Evolutionary conservation across 352 stramenopile species (phyloP).

Genomic region (Phytopythium ostracodes): DNA sequence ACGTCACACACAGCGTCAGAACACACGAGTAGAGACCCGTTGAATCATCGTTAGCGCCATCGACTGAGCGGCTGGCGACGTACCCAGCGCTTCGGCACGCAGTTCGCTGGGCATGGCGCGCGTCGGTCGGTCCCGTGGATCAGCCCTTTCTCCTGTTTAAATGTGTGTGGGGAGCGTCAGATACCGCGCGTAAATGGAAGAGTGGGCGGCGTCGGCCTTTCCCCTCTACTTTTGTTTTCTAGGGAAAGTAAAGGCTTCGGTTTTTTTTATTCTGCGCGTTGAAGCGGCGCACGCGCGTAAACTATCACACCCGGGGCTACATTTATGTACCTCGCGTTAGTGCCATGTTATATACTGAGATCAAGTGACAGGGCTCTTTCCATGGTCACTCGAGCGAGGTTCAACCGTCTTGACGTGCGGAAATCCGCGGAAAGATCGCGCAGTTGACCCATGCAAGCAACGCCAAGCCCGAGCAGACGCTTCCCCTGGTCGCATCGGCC

Average conservation of each 20-base stretch:
- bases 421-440: background rate
- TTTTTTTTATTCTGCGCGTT: background rate
- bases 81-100: background rate
- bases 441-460: too few species aligned
- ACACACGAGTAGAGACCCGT: too few species aligned
- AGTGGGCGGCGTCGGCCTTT: background rate
- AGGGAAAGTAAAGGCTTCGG: background rate
- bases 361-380: background rate
- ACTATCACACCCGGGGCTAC: too few species aligned
- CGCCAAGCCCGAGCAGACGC: too few species aligned
- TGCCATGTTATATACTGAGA: background rate
- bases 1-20: too few species aligned
- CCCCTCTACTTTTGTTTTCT: background rate
- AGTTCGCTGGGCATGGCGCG: slow-evolving; percentile 3
- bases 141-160: background rate
- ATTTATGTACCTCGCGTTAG: background rate
- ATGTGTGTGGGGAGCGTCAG: too few species aligned
- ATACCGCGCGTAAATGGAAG: too few species aligned
- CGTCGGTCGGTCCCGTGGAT: background rate
- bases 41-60: too few species aligned
- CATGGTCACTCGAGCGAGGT: too few species aligned
- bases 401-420: background rate
- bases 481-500: too few species aligned
- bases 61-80: background rate
- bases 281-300: background rate